Percentiles rank a stretch among this genome's conserved stretches.
Evolutionary conservation across 1,284 basidiomycete genomes (phyloP).

Genomic region (Blastosporella zonata): DNA sequence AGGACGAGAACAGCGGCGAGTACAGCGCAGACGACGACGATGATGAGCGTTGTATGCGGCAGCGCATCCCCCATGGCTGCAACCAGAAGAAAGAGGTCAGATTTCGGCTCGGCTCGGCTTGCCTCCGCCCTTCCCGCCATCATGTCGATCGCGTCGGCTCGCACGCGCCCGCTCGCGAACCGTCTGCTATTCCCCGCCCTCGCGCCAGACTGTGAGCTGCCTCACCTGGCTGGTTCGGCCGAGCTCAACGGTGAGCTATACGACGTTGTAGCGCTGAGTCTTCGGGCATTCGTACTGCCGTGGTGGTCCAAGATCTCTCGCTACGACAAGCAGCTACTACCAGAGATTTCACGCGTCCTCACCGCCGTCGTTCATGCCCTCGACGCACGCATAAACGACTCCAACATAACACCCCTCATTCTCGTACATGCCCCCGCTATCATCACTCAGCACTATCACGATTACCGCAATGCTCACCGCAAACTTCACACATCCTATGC

Average conservation of each 20-base stretch:
- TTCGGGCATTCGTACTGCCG: slow-evolving; percentile 72
- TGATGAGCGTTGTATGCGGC: slow-evolving; percentile 41
- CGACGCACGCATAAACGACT: slow-evolving; percentile 52
- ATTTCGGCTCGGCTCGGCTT: slow-evolving; percentile 14
- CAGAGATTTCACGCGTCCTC: slow-evolving; percentile 63
- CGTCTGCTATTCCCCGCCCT: slow-evolving; percentile 70
- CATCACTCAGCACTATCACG: slow-evolving; percentile 67
- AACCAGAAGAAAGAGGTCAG: slow-evolving; percentile 6
- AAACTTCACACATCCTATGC: slow-evolving; percentile 70
- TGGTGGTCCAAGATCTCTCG: slow-evolving; percentile 83
- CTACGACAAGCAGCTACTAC: slow-evolving; percentile 78
- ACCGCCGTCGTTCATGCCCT: slow-evolving; percentile 55
- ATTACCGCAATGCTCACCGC: slow-evolving; percentile 64
- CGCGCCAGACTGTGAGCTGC: slow-evolving; percentile 41
- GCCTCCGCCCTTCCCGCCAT: background rate
- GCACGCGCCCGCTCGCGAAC: slow-evolving; percentile 41
- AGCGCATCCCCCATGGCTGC: slow-evolving; percentile 21
- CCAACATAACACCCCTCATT: slow-evolving; percentile 58
- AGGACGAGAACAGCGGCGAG: slow-evolving; percentile 38
- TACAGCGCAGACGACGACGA: slow-evolving; percentile 43
- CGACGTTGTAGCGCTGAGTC: slow-evolving; percentile 72
- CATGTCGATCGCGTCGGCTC: slow-evolving; percentile 21
- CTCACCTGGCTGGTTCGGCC: slow-evolving; percentile 51
- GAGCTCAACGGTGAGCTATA: slow-evolving; percentile 70
- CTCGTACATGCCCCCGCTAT: slow-evolving; percentile 60